Conservation (phyloP, 1,284 basidiomycete genomes). For the Cryptococcus sp. region DNA sequence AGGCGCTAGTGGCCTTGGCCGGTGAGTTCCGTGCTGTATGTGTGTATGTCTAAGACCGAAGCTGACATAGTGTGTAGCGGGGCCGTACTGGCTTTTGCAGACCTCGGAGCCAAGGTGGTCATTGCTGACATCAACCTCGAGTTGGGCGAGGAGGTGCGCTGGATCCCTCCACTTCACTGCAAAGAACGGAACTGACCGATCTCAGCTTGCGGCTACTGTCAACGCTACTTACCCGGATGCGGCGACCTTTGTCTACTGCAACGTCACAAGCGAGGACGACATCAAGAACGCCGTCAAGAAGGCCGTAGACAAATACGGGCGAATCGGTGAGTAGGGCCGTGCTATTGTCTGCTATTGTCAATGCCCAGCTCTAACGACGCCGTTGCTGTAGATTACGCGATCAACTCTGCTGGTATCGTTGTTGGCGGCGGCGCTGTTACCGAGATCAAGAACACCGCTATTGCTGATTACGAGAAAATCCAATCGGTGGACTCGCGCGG, state of each 20-base stretch:
- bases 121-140: background rate
- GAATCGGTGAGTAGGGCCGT: background rate
- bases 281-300: background rate
- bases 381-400: background rate
- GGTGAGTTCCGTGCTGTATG: background rate
- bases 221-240: background rate
- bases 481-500: background rate
- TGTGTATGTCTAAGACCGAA: too few relatives aligned
- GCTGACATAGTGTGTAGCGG: background rate
- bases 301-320: background rate
- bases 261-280: background rate
- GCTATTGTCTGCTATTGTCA: background rate
- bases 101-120: background rate
- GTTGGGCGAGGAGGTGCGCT: background rate
- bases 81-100: background rate
- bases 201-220: background rate
- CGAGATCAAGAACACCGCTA: background rate
- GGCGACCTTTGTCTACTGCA: background rate
- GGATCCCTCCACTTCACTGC: background rate
- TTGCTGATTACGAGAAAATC: background rate
- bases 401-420: background rate
- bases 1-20: background rate
- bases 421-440: background rate
- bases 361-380: too few relatives aligned
- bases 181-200: too few relatives aligned